Evolutionary conservation across 352 stramenopile species (phyloP), one percentile per base, ranked within the genome.

Genomic region (Thraustotheca clavata): DNA sequence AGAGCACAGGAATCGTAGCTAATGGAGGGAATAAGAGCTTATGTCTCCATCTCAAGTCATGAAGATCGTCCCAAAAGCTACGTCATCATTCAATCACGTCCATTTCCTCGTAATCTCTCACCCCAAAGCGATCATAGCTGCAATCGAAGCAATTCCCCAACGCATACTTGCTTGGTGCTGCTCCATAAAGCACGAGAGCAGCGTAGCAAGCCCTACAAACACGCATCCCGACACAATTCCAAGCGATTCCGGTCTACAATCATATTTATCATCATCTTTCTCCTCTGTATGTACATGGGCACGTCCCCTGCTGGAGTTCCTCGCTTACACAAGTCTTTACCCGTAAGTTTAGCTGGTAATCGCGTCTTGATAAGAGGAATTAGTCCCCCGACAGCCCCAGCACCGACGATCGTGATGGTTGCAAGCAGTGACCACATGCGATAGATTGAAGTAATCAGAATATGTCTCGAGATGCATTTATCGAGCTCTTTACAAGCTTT

Each of bases 11-110:
- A 26, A 99, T 77, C 22, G 94, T 98, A 27, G 96, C 96, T 48
- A 99, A 74, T 8, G 93, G 89, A 7, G 96, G 96, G 60, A 99
- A 89, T 57, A 99, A 74, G 22, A 99, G 77, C 76, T 99, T 99
- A 75, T 98, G 97, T 46, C 94, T 79, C 84, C 84, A 94, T 34
- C 82, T 83, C 46, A 98, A 87, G 70, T 99, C 96, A 12, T 98
- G 86, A 12, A 99, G 81, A 74, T 99, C 97, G 74, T 99, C 96
- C 0, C 73, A 86, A 62, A 92, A 92, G 67, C 60, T 65, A 49
- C 1, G 52, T 11, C 22, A 35, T 18, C 36, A 12, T 55, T 34
- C 38, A 20, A 43, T 16, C 38, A n/a, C n/a, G n/a, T n/a, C n/a
- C n/a, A n/a, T n/a, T n/a, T n/a, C n/a, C n/a, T n/a, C n/a, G n/a